These are phyloP conservation scores for Mercurialis annua DNA, from an alignment of 345 rosid species.

Conservation along the genomic window DNA sequence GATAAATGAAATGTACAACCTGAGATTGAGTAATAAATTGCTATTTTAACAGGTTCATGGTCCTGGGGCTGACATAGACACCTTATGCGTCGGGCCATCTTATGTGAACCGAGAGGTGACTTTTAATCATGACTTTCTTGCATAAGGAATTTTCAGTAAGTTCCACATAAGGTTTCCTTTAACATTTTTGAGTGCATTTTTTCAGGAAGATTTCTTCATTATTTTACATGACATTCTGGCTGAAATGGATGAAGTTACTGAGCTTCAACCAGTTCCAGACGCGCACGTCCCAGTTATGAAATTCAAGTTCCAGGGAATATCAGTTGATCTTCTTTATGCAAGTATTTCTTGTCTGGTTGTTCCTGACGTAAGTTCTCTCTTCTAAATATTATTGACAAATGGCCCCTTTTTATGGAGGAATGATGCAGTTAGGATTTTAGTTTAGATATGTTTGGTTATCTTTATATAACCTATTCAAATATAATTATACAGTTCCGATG, in stretches of 20 bases:
- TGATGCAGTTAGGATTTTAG: not conserved
- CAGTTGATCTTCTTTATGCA: constrained; percentile 35
- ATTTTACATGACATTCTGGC: constrained; percentile 27
- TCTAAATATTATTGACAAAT: not conserved
- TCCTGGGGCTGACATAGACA: constrained; percentile 89
- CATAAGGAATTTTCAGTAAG: not conserved
- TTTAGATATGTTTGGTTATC: not conserved
- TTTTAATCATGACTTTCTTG: constrained; percentile 8
- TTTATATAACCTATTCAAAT: not conserved
- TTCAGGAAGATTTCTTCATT: constrained; percentile 32
- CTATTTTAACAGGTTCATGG: constrained; percentile 65
- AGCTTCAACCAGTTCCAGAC: constrained; percentile 32
- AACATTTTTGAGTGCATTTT: not conserved
- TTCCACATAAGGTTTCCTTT: not conserved
- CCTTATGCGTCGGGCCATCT: constrained; percentile 92
- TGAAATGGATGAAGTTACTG: constrained; percentile 31
- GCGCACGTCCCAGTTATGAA: constrained; percentile 34
- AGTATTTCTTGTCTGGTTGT: constrained; percentile 33
- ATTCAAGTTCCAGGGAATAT: constrained; percentile 33
- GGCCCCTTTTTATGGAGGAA: not conserved
- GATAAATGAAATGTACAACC: not conserved
- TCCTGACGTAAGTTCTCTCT: constrained; percentile 24
- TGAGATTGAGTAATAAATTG: not conserved
- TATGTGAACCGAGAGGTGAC: constrained; percentile 83
- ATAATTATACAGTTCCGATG: not conserved